Evolutionary conservation across 2,329 filamentous ascomycete genomes (phyloP), one percentile per base, ranked within the genome.

Genomic region (Colletotrichum neosansevieriae): DNA sequence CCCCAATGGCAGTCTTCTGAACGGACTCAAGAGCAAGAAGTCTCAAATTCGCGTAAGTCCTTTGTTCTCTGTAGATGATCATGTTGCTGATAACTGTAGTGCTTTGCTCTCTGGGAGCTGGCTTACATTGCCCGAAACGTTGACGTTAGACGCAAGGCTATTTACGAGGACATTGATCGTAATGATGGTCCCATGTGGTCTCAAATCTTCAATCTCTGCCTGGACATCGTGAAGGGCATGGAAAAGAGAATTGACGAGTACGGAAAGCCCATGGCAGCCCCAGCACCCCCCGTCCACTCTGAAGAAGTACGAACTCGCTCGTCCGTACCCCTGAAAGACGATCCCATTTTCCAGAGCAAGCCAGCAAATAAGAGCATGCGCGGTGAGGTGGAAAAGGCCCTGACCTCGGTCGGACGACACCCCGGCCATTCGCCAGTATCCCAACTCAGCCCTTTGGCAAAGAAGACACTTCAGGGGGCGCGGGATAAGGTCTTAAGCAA

Each of bases 71-170:
- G 4, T 19, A n/a, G 38, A 56, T 24, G 36, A 36, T 10, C 32
- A 6, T 47, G 13, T 24, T 11, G 42, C 69, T 70, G 13, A 69
- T 51, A n/a, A 10, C 6, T 3, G 4, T 9, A 71, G 70, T 69
- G 68, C 0, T 97, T 97, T 77, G 94, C 95, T 15, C 92, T 97
- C 79, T 97, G 94, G 94, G 95, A 98, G 76, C 83, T 98, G 32
- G 89, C 89, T 34, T 85, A 93, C 63, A 97, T 98, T 73, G 90
- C 92, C 42, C 87, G 91, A 64, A 86, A 89, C 61, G 94, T 92
- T 71, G 85, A 90, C 15, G 85, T 89, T n/a, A 89, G 94, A 38
- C 88, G 95, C 59, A 92, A 91, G 77, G 88, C 89, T 19, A 93
- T 98, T 63, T 98, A 93, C 79, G 89, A 90, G 66, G 95, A 98